A percentile compares a stretch with the other conserved stretches of the same genome.
Conservation (phyloP, 163 green algal species). For the Picocystis sp. region DNA sequence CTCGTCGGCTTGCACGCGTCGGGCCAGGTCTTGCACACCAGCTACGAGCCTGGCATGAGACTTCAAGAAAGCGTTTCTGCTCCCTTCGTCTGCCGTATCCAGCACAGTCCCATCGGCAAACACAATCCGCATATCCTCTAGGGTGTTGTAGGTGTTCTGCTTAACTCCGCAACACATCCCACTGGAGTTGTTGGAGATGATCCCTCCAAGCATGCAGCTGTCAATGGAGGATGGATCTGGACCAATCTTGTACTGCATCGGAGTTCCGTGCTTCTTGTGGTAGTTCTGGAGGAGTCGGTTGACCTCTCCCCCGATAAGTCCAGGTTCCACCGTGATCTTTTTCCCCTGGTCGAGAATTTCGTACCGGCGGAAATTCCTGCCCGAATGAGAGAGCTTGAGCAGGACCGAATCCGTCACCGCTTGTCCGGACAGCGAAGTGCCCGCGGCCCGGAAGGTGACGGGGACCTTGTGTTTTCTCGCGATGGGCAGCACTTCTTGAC, state of each 20-base stretch:
- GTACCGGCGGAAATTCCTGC: constrained; percentile 87
- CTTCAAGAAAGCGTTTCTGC: constrained; percentile 53
- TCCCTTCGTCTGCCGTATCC: constrained; percentile 65
- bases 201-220: constrained; percentile 90
- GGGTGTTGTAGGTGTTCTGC: constrained; percentile 64
- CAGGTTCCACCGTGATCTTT: constrained; percentile 63
- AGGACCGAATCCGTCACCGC: constrained; percentile 87
- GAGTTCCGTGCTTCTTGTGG: constrained; percentile 48
- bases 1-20: constrained; percentile 45
- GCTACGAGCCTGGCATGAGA: constrained; percentile 49
- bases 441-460: constrained; percentile 86
- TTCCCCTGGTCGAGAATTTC: constrained; percentile 39
- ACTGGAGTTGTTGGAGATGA: constrained; percentile 90
- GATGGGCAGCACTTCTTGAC: constrained; percentile 64
- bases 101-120: constrained; percentile 85
- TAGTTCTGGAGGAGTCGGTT: constrained; percentile 75
- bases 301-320: constrained; percentile 86
- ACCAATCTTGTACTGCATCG: constrained; percentile 93
- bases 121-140: constrained; percentile 77
- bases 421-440: constrained; percentile 83
- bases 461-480: constrained; percentile 64
- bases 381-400: constrained; percentile 88
- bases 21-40: constrained; percentile 49
- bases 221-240: constrained; percentile 90
- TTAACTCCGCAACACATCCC: constrained; percentile 95